Conservation (phyloP, 106 monocot species). For the Gastrodia elata region DNA sequence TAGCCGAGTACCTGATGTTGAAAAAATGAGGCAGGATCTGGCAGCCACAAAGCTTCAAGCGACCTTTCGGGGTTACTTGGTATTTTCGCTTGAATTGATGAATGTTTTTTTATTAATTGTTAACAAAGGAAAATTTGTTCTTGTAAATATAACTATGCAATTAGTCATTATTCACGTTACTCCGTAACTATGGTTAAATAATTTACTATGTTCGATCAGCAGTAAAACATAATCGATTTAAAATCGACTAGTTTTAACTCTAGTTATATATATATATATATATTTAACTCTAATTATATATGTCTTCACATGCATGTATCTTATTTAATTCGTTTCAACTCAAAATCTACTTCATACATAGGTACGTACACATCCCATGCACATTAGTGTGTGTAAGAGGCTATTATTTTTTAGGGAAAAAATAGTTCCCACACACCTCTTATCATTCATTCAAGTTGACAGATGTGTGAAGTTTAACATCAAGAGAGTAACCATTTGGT, state of each 20-base stretch:
- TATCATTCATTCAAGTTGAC: no score
- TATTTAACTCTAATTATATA: no score
- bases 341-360: background rate
- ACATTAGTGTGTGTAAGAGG: no score
- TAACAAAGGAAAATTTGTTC: background rate
- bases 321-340: background rate
- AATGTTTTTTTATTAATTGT: background rate
- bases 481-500: no score
- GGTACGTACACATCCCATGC: no score
- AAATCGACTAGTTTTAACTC: slow-evolving; percentile 1
- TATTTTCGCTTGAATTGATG: slow-evolving; percentile 13
- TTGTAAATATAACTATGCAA: background rate
- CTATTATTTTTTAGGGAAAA: no score
- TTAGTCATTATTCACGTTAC: background rate
- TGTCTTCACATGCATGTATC: no score
- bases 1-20: slow-evolving; percentile 20
- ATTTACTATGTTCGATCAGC: no score
- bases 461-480: no score
- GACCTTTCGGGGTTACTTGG: slow-evolving; percentile 87
- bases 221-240: no score
- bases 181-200: background rate
- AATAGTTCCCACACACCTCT: no score
- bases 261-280: no score
- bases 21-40: slow-evolving; percentile 38
- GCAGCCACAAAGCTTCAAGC: slow-evolving; percentile 82